phyloP scores from a whole-genome alignment of 148 eudicot species.

The Amaranthus palmeri region DNA sequence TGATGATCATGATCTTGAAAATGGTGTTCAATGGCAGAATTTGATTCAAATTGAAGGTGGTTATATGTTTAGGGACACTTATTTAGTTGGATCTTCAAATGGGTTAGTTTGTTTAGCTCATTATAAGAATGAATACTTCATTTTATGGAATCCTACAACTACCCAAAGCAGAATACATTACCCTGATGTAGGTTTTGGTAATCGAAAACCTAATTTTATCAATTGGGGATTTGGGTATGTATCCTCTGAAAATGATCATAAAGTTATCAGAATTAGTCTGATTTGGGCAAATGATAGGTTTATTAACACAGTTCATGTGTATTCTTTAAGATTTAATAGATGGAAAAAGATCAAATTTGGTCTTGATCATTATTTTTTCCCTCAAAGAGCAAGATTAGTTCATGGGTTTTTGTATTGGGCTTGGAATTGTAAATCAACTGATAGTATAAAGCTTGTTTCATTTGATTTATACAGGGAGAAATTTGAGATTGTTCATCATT shows the following conservation, averaged over 20 bases:
- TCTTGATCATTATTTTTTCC: neutral
- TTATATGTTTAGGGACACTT: neutral
- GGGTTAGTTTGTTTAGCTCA: conserved; percentile 10
- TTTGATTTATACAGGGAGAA: neutral
- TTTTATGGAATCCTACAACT: neutral
- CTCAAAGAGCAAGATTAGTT: neutral
- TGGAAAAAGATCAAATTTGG: neutral
- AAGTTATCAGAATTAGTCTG: neutral
- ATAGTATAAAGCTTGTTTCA: neutral
- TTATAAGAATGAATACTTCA: neutral
- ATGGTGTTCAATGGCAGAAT: neutral
- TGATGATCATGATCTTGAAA: neutral
- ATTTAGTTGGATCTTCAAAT: neutral
- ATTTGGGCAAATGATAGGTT: neutral
- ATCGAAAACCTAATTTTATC: neutral
- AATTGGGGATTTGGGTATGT: conserved; percentile 6
- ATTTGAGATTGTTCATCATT: neutral
- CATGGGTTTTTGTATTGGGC: conserved; percentile 1
- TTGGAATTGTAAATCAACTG: too few species aligned
- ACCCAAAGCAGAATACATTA: neutral
- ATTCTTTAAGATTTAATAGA: neutral
- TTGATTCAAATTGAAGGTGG: neutral
- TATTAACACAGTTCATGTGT: neutral
- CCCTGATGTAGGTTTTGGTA: neutral
- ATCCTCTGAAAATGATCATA: neutral